Percentiles rank a stretch among this genome's conserved stretches.
Conservation (phyloP, 768 basidiomycete species). For the Exidia glandulosa region DNA sequence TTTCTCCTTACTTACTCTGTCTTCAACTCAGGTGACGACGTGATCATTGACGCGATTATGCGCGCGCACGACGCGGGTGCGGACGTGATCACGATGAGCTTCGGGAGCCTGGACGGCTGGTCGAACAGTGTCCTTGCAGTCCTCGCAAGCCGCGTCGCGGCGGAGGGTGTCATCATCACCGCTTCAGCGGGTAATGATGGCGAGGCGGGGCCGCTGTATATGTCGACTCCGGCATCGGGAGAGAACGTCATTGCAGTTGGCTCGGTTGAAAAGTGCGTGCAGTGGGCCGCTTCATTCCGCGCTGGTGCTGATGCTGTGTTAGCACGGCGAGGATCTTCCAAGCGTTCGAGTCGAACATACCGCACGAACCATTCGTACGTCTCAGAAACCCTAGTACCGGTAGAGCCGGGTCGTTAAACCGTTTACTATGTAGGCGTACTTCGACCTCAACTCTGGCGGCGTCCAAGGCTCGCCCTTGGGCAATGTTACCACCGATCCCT, state of each 20-base stretch:
- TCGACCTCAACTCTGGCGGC: not conserved
- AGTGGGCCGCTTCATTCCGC: not conserved
- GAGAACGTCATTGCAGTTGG: conserved; percentile 2
- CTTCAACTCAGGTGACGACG: conserved; percentile 33
- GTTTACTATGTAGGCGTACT: not conserved
- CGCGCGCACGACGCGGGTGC: conserved; percentile 39
- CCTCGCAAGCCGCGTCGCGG: conserved; percentile 47
- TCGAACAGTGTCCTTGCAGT: conserved; percentile 43
- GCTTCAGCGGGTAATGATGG: conserved; percentile 44
- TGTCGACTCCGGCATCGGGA: not conserved
- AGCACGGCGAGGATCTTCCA: not conserved
- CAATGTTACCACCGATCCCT: too few species aligned
- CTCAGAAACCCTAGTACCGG: not conserved
- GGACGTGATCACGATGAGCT: conserved; percentile 55
- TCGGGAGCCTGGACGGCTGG: conserved; percentile 57
- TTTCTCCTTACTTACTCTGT: conserved; percentile 17
- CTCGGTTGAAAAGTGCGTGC: conserved; percentile 3
- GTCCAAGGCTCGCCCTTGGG: too few species aligned
- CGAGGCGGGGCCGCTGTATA: not conserved
- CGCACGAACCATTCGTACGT: not conserved
- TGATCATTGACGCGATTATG: conserved; percentile 40
- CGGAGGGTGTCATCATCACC: conserved; percentile 46
- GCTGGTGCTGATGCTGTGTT: not conserved
- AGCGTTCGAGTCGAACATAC: not conserved
- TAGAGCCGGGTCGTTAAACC: not conserved